Evolutionary conservation across 768 basidiomycete genomes (phyloP), one percentile per base, ranked within the genome.

Genomic region (Leccinum sublutescens): DNA sequence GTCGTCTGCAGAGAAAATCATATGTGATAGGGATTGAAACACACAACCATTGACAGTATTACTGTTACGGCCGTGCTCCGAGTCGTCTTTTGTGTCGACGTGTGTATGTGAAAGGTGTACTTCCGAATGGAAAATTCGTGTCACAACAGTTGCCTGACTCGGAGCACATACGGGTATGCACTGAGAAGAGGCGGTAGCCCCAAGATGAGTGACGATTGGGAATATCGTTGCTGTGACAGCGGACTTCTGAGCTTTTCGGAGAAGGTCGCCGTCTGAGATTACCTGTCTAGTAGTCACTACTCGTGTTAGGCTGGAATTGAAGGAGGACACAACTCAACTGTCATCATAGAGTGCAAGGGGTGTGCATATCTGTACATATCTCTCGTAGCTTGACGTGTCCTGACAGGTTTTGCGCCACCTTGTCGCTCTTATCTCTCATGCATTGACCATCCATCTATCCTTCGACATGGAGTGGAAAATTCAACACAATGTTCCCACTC

Each of bases 391-490:
- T 21, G 53, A 17, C 31, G 23, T 55, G 12, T 15, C 3, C 14
- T 9, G 14, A 21, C 45, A 21, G 19, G 19, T 52, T 19, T n/a
- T 4, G 17, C 29, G 34, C 34, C 40, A 56, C 40, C 23, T 53
- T 53, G 34, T 36, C 15, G 33, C 23, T 33, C 52, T 56, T 57
- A 58, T 57, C 62, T 62, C 11, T 19, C 54, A 49, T 53, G 6
- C 31, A 8, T 47, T 3, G 52, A 51, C 27, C 19, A 8, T 21
- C 17, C 10, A 31, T 29, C 29, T 40, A 23, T 49, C 45, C 21
- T 27, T 47, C 21, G 27, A n/a, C 19, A 38, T 29, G 12, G 10
- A 4, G 29, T 31, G 31, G n/a, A 53, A 19, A 36, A 31, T 3
- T 10, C 15, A 34, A 54, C 7, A 9, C n/a, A 12, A 10, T 4